A percentile compares a stretch with the other conserved stretches of the same genome.
Conservation (phyloP, 192 early-diverging fungal genomes). For the Geranomyces michiganensis region DNA sequence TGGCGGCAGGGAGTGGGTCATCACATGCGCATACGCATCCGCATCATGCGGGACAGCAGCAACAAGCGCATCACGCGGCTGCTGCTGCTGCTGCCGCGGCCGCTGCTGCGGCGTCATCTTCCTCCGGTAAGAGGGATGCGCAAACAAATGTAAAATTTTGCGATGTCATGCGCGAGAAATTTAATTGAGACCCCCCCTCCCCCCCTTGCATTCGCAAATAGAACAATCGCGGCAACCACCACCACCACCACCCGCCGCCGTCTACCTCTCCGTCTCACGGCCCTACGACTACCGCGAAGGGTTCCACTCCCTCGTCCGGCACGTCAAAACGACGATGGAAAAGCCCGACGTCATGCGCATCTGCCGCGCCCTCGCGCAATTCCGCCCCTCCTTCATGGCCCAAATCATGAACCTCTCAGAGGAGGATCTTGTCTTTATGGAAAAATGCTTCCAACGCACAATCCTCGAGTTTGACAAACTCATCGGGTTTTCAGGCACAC, state of each 20-base stretch:
- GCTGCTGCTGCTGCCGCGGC: neutral
- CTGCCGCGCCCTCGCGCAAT: constrained; percentile 83
- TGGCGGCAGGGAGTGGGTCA: no score
- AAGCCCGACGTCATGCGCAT: constrained; percentile 87
- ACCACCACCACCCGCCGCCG: constrained; percentile 54
- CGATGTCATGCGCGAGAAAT: constrained; percentile 49
- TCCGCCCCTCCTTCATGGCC: constrained; percentile 91
- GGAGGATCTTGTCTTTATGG: constrained; percentile 95
- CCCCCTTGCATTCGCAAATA: no score
- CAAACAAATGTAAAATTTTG: no score
- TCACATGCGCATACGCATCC: no score
- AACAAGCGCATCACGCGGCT: neutral
- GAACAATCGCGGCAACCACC: no score
- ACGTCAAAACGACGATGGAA: constrained; percentile 82
- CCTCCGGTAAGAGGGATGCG: no score
- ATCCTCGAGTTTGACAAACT: constrained; percentile 94
- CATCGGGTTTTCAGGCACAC: constrained; percentile 93
- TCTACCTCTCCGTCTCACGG: constrained; percentile 77
- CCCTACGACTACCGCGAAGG: constrained; percentile 93
- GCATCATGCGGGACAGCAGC: neutral
- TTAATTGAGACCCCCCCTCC: no score
- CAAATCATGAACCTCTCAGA: constrained; percentile 91
- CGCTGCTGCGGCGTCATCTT: no score
- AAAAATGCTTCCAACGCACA: constrained; percentile 94
- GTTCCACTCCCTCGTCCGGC: constrained; percentile 86